These are phyloP conservation scores for Capsicum chinense DNA, from an alignment of 257 asterid genomes.

Conservation along the genomic window DNA sequence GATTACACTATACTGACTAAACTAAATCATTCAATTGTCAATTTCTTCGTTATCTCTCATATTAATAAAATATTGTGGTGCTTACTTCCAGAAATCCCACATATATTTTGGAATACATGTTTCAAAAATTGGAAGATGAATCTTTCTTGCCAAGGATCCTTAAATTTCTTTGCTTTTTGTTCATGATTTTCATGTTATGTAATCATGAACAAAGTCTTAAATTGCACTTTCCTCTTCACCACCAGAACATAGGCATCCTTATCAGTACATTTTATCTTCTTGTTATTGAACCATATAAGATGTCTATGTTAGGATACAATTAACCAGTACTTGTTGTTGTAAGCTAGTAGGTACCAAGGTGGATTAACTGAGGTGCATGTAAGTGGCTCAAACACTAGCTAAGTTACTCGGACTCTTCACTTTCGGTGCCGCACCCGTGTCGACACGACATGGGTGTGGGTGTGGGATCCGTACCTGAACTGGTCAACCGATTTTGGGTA, in stretches of 20 bases:
- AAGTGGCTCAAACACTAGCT: neutral
- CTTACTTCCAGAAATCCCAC: neutral
- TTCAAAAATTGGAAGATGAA: neutral
- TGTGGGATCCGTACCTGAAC: no score
- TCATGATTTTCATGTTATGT: constrained; percentile 13
- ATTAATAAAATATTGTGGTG: neutral
- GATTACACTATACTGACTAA: neutral
- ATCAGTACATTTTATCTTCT: constrained; percentile 5
- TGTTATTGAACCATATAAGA: neutral
- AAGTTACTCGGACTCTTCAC: no score
- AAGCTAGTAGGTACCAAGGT: neutral
- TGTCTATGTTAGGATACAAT: neutral
- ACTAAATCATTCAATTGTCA: neutral
- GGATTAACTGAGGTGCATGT: neutral
- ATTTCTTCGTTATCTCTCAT: neutral
- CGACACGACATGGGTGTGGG: no score
- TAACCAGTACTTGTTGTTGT: neutral
- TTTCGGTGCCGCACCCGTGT: no score
- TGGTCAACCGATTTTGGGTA: no score
- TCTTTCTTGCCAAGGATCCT: neutral
- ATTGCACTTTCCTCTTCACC: neutral
- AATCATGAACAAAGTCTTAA: neutral
- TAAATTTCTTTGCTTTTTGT: neutral
- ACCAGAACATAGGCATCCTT: constrained; percentile 14
- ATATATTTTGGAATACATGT: neutral